Base-by-base conservation (phyloP, 2,329 filamentous ascomycete species). In the Nigrospora oryzae region DNA sequence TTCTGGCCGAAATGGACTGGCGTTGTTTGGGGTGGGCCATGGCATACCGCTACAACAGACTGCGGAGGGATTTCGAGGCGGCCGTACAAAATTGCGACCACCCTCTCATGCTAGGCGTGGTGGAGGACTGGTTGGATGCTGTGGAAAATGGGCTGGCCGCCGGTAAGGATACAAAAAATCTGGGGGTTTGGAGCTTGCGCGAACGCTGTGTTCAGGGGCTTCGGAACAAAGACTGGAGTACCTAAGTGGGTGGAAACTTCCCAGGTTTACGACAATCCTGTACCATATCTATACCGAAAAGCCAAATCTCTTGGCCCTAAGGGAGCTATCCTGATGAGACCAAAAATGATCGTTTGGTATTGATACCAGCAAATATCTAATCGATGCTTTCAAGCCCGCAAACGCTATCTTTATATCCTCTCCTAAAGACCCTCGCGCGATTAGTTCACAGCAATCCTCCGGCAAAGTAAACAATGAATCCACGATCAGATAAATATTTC, bases 81-180 rank as follows among this genome's bases (percentile, higher is more conserved):
- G 61, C 60, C 1, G 49, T 64, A 3, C 53, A 57, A 45, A 52
- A 61, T 37, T 60, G 57, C 33, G 54, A 59, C 38, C 55, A 58
- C 34, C 52, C 56, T 30, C 47, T 51, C 17, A 35, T 48, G 8
- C 48, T 55, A 19, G 36, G 42, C 39, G 8, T 36, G 14, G 50
- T 62, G 1, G 52, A 55, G 48, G 39, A 23, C 13, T 62, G 59
- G 58, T 46, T 57, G n/a, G 41, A 46, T 15, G 48, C 36, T 17
- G 38, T 54, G 12, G 54, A 58, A 41, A 17, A 6, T 7, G 38
- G 42, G 11, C 38, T 55, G 13, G 52, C 54, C 39, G 28, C 43
- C 11, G 46, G 44, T 5, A 32, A 28, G 5, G 34, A 33, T 13
- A 34, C 42, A 13, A 17, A 11, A 36, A 12, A 38, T 16, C 2